Evolutionary conservation across 805 yeast genomes (phyloP), one percentile per base, ranked within the genome.

Genomic region (Candida khao-thaluensis): DNA sequence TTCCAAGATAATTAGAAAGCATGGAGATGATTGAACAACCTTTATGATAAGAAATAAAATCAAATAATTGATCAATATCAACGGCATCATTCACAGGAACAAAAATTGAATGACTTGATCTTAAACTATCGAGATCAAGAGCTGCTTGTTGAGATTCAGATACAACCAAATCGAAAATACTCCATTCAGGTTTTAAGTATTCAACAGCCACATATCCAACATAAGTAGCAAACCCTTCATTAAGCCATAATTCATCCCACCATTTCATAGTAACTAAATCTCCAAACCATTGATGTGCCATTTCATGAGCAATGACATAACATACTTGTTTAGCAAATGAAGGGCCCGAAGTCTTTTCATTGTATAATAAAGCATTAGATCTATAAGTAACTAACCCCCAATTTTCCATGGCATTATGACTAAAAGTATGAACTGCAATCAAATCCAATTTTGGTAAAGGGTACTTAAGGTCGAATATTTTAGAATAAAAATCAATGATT

Each of bases 211-310:
- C 64, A 72, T 76, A 82, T 3, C 88, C 85, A 56, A 83, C 84
- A 81, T 86, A 86, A 18, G 95, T 86, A 12, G 95, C 95, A 64
- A 86, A 86, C 10, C 95, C 93, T 64, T 86, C 95, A 56, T 86
- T 86, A 45, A 86, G 75, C 95, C 95, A 86, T 49, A 86, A 71
- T 52, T 85, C 93, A 52, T 86, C 87, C 95, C 95, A 86, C 93
- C 95, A 87, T 53, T 83, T 80, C 95, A 86, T 87, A 33, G 95
- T 87, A 44, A 85, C 91, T 51, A 83, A 73, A 60, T 87, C 82
- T 40, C 95, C 95, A 54, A 86, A 87, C 95, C 95, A 87, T 57
- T 87, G 93, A 62, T 86, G 95, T 8, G 95, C 95, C 42, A 86
- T 69, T 62, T 86, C 95, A 63, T 87, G 95, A 43, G 83, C 81